These are phyloP conservation scores for Volvox reticuliferus DNA, from an alignment of 139 green algal genomes.

Conservation along the genomic window DNA sequence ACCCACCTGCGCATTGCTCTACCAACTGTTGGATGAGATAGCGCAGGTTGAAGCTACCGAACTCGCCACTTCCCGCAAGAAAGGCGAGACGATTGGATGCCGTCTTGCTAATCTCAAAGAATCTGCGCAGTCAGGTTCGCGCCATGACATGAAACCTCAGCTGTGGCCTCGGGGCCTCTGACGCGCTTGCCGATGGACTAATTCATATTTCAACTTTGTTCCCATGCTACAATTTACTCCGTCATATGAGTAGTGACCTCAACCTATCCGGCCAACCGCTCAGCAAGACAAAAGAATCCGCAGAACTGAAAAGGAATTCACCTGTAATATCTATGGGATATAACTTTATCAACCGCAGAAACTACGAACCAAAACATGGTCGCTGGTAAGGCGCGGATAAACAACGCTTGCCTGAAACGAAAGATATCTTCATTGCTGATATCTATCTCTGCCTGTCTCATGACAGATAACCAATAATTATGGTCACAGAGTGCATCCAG, in stretches of 20 bases:
- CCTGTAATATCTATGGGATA: no score
- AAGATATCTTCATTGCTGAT: constrained; percentile 35
- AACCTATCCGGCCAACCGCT: no score
- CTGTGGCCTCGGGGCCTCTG: neutral
- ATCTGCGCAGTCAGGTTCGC: neutral
- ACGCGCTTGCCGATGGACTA: no score
- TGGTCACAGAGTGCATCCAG: constrained; percentile 17
- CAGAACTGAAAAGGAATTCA: no score
- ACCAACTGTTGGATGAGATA: constrained; percentile 34
- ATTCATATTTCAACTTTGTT: no score
- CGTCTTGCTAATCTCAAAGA: constrained; percentile 16
- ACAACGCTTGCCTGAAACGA: constrained; percentile 10
- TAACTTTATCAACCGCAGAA: no score
- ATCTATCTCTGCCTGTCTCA: constrained; percentile 30
- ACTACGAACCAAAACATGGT: no score
- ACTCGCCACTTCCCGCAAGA: constrained; percentile 35
- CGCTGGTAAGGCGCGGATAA: neutral
- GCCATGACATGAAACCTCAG: neutral
- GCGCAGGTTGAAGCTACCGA: constrained; percentile 17
- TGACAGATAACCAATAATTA: constrained; percentile 2
- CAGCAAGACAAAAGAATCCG: no score
- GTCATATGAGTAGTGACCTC: no score
- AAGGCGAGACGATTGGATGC: constrained; percentile 42
- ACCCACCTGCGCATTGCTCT: constrained; percentile 41
- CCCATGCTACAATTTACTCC: no score